Base-by-base conservation (phyloP, 78 protist genomes). In the Dictyostelium discoideum region DNA sequence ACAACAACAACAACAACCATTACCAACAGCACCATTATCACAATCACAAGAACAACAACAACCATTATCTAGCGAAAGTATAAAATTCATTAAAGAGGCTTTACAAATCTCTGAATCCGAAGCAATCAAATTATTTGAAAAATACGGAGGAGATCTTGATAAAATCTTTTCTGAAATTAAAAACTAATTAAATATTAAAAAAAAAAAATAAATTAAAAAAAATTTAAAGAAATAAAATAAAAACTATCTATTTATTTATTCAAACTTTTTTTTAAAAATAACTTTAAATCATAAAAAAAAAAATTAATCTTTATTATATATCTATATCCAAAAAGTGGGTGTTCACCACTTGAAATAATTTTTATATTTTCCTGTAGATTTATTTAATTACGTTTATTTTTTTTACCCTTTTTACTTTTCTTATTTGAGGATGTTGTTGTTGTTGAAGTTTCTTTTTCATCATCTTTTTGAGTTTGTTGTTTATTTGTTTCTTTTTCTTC, bases 81-180 rank as follows among this genome's bases (percentile, higher is more conserved):
- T 82, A 11, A 50, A 63, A 20, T 84, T 84, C 29, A 84, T 84
- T 22, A 39, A 37, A 84, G 87, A 84, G 9, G 87, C 87, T n/a
- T 39, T 84, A 39, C 87, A 84, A 60, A 63, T 84, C 2, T 39
- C 87, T 7, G 78, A 60, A 84, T 14, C 39, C 13, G 67, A 84
- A 39, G 87, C 87, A 39, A 60, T 7, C 10, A 26, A 84, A 63
- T 39, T 84, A 13, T 60, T 39, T 18, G 50, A 60, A 13, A 84
- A 84, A 81, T 26, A 50, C 10, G 42, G 54, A 14, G 85, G 85
- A 5, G 60, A 81, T 26, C 8, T 81, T 26, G 44, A 81, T 26
- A 44, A 81, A 81, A 81, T 81, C 3, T 81, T 81, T 60, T 60
- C 69, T 60, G 69, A 60, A 60, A 60, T 60, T 60, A 60, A 60